Percentiles rank a stretch among this genome's conserved stretches.
phyloP scores from a whole-genome alignment of 352 stramenopile species.

The Globisporangium parvum region DNA sequence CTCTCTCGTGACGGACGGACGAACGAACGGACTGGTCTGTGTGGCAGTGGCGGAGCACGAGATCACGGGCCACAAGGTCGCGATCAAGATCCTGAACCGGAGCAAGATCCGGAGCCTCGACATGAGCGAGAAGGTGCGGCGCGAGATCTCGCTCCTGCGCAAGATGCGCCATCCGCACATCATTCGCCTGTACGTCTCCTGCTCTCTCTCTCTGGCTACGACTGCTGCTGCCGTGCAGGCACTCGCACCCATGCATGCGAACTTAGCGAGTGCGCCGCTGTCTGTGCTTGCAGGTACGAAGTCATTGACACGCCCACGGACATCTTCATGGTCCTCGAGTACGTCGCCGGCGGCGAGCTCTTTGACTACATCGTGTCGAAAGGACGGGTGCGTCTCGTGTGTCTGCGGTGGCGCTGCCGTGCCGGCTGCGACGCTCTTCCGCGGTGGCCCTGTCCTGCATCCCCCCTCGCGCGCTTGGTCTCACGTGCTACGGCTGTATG shows the following conservation, averaged over 20 bases:
- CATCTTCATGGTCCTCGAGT: conserved; percentile 96
- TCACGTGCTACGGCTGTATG: too few relatives aligned
- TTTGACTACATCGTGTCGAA: conserved; percentile 99
- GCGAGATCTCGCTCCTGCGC: conserved; percentile 99
- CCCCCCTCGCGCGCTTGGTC: too few relatives aligned
- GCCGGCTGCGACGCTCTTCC: too few relatives aligned
- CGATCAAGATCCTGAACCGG: conserved; percentile 99
- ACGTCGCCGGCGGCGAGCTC: conserved; percentile 91
- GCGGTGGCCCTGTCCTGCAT: too few relatives aligned
- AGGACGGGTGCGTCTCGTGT: conserved; percentile 51
- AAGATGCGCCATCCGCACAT: conserved; percentile 99
- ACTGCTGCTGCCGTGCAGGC: neutral
- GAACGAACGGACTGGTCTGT: neutral
- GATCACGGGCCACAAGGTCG: conserved; percentile 98
- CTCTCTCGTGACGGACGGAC: neutral
- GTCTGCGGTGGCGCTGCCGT: too few relatives aligned
- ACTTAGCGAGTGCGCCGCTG: too few relatives aligned
- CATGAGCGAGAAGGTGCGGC: conserved; percentile 99
- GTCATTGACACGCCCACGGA: conserved; percentile 99
- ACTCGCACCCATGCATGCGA: neutral
- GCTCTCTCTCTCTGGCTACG: too few relatives aligned
- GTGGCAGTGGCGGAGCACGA: conserved; percentile 94
- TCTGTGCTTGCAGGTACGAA: conserved; percentile 76
- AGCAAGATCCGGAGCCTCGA: conserved; percentile 98
- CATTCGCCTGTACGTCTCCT: conserved; percentile 95